Conservation (phyloP, 805 yeast species). For the Sugiyamaella smithiae region DNA sequence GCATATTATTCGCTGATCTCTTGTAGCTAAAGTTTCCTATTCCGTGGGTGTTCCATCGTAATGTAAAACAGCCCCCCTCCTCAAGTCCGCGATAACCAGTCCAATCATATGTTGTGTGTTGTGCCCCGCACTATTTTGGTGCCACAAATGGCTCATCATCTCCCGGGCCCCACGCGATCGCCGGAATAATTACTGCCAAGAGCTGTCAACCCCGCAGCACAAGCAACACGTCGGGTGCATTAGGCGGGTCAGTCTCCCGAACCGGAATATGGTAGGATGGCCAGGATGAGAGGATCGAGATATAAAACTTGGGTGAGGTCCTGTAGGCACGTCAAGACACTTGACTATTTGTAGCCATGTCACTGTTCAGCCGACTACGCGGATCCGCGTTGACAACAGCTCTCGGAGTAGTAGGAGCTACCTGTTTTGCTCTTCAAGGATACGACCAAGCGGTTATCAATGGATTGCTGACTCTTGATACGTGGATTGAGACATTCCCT, state of each 20-base stretch:
- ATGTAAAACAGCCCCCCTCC: no score
- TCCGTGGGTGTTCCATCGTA: no score
- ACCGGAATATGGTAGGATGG: no score
- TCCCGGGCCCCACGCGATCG: not conserved
- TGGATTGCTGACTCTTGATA: slow-evolving; percentile 25
- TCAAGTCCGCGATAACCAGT: no score
- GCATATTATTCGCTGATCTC: no score
- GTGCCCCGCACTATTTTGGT: not conserved
- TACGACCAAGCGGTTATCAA: slow-evolving; percentile 72
- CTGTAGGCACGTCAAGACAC: not conserved
- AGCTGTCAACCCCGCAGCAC: slow-evolving; percentile 2
- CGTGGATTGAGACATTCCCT: slow-evolving; percentile 28
- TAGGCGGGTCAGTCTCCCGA: no score
- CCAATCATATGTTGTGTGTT: no score
- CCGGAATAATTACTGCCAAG: not conserved
- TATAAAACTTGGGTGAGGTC: not conserved
- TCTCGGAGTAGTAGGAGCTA: slow-evolving; percentile 1
- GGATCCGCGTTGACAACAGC: not conserved
- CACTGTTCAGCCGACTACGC: not conserved
- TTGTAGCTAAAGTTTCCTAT: no score
- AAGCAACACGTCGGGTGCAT: no score
- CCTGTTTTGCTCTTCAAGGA: slow-evolving; percentile 37
- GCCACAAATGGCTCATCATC: not conserved
- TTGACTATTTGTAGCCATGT: no score
- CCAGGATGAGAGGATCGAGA: no score